These are phyloP conservation scores for Aspergillus alliaceus DNA, from an alignment of 2,329 filamentous ascomycete genomes.

Conservation along the genomic window DNA sequence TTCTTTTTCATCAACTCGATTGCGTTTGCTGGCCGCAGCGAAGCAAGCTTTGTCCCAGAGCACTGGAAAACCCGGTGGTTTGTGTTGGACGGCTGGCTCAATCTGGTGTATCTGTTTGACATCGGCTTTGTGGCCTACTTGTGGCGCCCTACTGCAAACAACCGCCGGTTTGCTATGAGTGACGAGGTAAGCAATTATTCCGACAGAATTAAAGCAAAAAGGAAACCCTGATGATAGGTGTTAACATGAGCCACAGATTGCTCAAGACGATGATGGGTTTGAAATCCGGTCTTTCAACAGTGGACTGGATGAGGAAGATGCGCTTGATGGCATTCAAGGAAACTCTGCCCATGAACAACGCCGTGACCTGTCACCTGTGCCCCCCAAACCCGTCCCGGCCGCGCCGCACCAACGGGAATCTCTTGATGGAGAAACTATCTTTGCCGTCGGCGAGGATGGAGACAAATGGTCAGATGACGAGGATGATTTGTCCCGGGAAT, in stretches of 20 bases:
- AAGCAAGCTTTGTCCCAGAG: conserved; percentile 88
- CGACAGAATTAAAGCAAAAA: neutral
- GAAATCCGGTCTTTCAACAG: conserved; percentile 92
- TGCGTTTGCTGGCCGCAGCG: conserved; percentile 80
- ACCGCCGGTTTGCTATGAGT: conserved; percentile 96
- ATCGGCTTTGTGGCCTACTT: conserved; percentile 92
- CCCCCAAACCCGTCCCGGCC: conserved; percentile 55
- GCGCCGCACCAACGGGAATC: conserved; percentile 57
- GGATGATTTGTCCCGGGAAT: conserved; percentile 55
- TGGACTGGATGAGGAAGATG: conserved; percentile 64
- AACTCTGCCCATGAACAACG: conserved; percentile 29
- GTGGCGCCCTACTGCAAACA: conserved; percentile 95
- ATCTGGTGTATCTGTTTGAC: conserved; percentile 92
- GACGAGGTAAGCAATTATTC: conserved; percentile 66
- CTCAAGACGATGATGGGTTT: conserved; percentile 97
- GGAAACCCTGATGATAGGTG: neutral
- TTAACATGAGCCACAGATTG: conserved; percentile 59
- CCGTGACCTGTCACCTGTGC: conserved; percentile 40
- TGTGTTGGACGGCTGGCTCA: conserved; percentile 94
- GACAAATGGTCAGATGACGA: conserved; percentile 77
- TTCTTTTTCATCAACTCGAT: conserved; percentile 99
- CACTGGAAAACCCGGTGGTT: conserved; percentile 99
- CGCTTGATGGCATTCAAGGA: conserved; percentile 40
- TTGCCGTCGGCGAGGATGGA: conserved; percentile 83
- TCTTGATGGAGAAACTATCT: conserved; percentile 89